Evolutionary conservation across 2,329 filamentous ascomycete species (phyloP), one percentile per base, ranked within the genome.

Genomic region (Dendryphion nanum): DNA sequence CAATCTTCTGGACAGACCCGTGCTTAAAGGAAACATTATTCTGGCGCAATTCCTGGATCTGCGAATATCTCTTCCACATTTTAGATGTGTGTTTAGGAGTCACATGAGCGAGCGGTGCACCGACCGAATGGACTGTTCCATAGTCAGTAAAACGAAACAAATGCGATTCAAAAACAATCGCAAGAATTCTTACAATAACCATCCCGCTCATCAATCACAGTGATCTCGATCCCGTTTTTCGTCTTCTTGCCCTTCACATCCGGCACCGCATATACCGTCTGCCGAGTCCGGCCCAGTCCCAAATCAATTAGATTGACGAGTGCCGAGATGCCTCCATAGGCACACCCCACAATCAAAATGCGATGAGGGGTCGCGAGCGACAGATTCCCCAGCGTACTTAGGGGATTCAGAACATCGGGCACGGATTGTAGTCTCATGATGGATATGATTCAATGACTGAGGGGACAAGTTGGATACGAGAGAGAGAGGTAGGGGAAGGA

Each of bases 121-220:
- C 85, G 52, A 91, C 89, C 18, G 86, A 64, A 62, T 91, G 86
- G 63, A 81, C 85, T 89, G 2, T 30, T 16, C 16, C 10, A 30
- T 16, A 34, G 33, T 59, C 32, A 61, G 53, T 51, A 47, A 18
- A 28, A 36, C 14, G 36, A 6, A 45, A 15, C 14, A 29, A 26
- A 16, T 19, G 18, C 10, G n/a, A n/a, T n/a, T n/a, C 4, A n/a
- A 18, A 2, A 16, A 26, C 14, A 4, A 2, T 30, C 10, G 16
- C 12, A 30, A 8, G 12, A 16, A 14, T n/a, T 30, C 82, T 52
- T 71, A 89, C 85, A 89, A 61, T 81, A 89, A n/a, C 86, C 86
- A 70, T 90, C 86, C n/a, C 84, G 73, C 63, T 89, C 84, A 53
- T 90, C 85, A 17, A 87, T 80, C 16, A 90, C 75, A 16, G 83